These are phyloP conservation scores for Colletotrichum agaves DNA, from an alignment of 2,329 filamentous ascomycete species.

Conservation along the genomic window DNA sequence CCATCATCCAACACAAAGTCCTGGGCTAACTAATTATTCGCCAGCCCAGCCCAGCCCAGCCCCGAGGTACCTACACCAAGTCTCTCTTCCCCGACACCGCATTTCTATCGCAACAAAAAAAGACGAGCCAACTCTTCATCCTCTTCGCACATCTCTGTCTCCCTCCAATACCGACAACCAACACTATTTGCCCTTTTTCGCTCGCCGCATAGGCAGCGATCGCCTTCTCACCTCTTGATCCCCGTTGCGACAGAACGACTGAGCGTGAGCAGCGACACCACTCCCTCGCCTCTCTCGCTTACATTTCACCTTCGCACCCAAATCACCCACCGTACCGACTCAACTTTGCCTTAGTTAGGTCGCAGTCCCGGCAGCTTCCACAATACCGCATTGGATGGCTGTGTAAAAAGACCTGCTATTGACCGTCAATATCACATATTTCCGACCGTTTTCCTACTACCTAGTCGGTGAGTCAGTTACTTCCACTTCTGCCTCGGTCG, in stretches of 20 bases:
- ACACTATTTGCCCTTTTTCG: constrained; percentile 1
- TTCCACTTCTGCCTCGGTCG: constrained; percentile 7
- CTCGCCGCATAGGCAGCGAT: constrained; percentile 5
- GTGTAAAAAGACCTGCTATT: constrained; percentile 22
- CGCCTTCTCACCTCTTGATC: neutral
- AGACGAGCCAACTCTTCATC: constrained; percentile 22
- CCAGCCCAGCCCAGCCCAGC: constrained; percentile 32
- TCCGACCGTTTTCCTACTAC: neutral
- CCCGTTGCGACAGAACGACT: constrained; percentile 11
- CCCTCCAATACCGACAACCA: constrained; percentile 1
- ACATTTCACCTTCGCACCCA: neutral
- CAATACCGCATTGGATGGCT: constrained; percentile 16
- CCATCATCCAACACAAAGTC: constrained; percentile 15
- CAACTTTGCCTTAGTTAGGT: constrained; percentile 7
- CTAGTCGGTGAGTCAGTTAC: constrained; percentile 24
- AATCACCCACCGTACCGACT: neutral
- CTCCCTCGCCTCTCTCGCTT: neutral
- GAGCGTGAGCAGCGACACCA: neutral
- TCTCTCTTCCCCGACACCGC: constrained; percentile 31
- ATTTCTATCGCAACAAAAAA: constrained; percentile 22
- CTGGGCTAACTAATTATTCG: constrained; percentile 31
- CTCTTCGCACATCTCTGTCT: neutral
- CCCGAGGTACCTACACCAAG: constrained; percentile 27
- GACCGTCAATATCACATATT: constrained; percentile 1
- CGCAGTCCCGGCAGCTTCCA: constrained; percentile 17